Conservation (phyloP, 371 early-diverging fungal genomes). For the Blakeslea trispora region DNA sequence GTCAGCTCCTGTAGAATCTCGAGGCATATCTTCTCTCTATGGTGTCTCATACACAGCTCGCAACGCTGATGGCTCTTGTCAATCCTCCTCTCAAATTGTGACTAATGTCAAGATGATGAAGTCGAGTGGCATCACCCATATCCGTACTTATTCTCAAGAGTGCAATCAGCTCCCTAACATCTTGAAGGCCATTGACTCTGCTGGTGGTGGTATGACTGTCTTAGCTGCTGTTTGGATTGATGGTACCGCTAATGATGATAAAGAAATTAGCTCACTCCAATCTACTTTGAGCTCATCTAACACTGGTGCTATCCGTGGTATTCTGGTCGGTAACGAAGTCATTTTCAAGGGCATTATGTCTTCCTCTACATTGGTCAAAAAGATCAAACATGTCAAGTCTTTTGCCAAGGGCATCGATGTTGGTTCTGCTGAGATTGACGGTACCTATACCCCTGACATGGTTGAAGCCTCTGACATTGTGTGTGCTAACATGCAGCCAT, state of each 20-base stretch:
- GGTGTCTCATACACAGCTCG: conserved; percentile 37
- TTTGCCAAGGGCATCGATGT: conserved; percentile 36
- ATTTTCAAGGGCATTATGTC: conserved; percentile 28
- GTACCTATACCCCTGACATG: conserved; percentile 33
- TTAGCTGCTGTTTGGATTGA: conserved; percentile 49
- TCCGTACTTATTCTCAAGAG: conserved; percentile 54
- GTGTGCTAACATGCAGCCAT: conserved; percentile 61
- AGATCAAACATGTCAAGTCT: conserved; percentile 51
- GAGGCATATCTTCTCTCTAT: conserved; percentile 2
- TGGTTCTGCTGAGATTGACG: conserved; percentile 54
- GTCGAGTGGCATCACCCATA: conserved; percentile 30
- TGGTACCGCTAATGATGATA: conserved; percentile 30
- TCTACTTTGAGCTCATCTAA: conserved; percentile 11
- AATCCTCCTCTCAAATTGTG: conserved; percentile 26
- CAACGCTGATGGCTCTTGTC: conserved; percentile 38
- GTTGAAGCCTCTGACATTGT: conserved; percentile 47
- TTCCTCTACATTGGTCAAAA: conserved; percentile 22
- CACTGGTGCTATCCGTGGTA: conserved; percentile 27
- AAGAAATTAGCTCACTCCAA: conserved; percentile 33
- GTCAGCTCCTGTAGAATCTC: conserved; percentile 29
- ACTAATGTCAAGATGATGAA: conserved; percentile 32
- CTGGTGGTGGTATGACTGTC: conserved; percentile 42
- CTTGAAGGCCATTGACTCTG: conserved; percentile 30
- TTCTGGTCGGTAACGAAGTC: conserved; percentile 50
- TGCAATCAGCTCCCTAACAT: conserved; percentile 41